phyloP scores from a whole-genome alignment of 2,329 filamentous ascomycete genomes.

The Diaporthe nobilis region DNA sequence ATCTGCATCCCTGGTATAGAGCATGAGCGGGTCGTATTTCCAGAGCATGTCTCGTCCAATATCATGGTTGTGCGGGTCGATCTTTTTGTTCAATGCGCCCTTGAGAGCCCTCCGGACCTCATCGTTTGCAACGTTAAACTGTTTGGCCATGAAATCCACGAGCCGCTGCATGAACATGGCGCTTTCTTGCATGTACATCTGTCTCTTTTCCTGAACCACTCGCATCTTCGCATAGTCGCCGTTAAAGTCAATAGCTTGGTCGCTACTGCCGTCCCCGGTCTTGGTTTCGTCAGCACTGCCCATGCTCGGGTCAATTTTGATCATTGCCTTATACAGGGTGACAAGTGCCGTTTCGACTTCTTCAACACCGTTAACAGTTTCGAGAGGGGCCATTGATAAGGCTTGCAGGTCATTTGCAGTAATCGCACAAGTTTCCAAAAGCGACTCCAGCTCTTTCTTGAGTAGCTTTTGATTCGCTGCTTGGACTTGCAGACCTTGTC shows the following conservation, averaged over 20 bases:
- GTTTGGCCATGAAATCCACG: conserved; percentile 84
- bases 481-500: conserved; percentile 96
- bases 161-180: conserved; percentile 83
- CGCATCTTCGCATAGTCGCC: conserved; percentile 90
- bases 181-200: conserved; percentile 86
- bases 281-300: conserved; percentile 66
- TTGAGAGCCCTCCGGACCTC: conserved; percentile 77
- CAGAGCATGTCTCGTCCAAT: conserved; percentile 81
- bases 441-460: conserved; percentile 87
- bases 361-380: conserved; percentile 77
- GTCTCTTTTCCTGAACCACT: conserved; percentile 93
- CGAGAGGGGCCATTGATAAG: conserved; percentile 80
- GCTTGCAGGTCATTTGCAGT: conserved; percentile 81
- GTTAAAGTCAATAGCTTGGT: conserved; percentile 69
- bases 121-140: conserved; percentile 82
- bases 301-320: conserved; percentile 90
- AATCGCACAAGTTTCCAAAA: conserved; percentile 94
- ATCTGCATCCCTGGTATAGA: conserved; percentile 91
- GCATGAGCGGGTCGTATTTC: conserved; percentile 88
- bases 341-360: conserved; percentile 84
- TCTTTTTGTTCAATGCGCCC: conserved; percentile 73
- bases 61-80: conserved; percentile 80
- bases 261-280: conserved; percentile 63
- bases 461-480: conserved; percentile 96
- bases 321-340: conserved; percentile 90